Base-by-base conservation (phyloP, 352 stramenopile species). In the Phytophthora constricta region DNA sequence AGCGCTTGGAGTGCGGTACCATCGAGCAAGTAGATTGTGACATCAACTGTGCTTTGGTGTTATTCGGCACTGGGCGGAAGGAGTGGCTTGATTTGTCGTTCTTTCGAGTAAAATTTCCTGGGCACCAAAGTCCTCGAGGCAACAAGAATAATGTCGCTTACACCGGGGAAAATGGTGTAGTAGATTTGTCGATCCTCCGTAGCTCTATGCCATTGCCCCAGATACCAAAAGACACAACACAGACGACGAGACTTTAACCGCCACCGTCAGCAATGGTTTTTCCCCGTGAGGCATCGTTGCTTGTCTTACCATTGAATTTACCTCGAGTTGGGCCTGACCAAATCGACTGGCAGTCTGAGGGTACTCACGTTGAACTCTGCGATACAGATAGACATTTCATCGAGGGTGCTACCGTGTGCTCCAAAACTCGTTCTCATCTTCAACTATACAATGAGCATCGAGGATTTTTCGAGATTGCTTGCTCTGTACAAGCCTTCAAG, bases 301-400 rank as follows among this genome's bases (percentile, higher is more conserved):
- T 4, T 39, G 28, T 37, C 47, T 65, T 34, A 9, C 25, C 27
- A 5, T 42, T 77, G 5, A 59, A 52, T 10, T 26, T 31, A 8
- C 58, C 56, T 16, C 61, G 53, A 2, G 58, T 69, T 26, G 47
- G 58, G 19, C 28, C 58, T 11, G 39, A 58, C 7, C 43, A 66
- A 3, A 86, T 90, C 23, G 79, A 90, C 33, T 88, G 79, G 79
- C 87, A 86, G 37, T 63, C 61, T 3, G 80, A 89, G 58, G 80
- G 74, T 9, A 71, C 73, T 0, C 73, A 86, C 25, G 77, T 87
- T 26, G 81, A 88, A 37, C 53, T 88, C 8, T 87, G 77, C 26
- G 71, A 84, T 41, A 4, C 14, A 0, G 16, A 58, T 0, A 77
- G 77, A 1, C 14, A 28, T 0, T 90, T 90, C 33, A 41, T 74